Evolutionary conservation across 176 grass and related monocot species (phyloP).

Genomic region (Chloris gayana): DNA sequence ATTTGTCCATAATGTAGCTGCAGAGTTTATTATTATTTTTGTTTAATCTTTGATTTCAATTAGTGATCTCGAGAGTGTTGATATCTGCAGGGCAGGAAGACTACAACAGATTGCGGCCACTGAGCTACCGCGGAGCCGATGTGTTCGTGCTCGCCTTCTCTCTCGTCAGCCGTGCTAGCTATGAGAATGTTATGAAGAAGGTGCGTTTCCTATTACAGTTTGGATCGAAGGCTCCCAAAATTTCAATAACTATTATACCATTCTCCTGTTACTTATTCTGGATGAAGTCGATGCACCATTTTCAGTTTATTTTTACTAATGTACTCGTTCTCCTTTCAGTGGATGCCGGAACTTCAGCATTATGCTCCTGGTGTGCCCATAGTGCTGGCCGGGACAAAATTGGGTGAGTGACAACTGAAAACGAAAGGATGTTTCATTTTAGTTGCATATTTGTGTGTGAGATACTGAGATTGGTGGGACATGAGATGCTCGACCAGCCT

Average conservation of each 20-base stretch:
- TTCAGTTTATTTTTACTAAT: constrained; percentile 6
- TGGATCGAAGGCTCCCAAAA: not conserved
- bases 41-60: not conserved
- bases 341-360: constrained; percentile 91
- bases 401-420: constrained; percentile 65
- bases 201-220: constrained; percentile 37
- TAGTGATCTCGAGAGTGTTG: constrained; percentile 9
- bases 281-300: not conserved
- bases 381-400: constrained; percentile 89
- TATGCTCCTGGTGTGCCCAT: constrained; percentile 90
- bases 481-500: not conserved
- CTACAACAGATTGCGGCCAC: constrained; percentile 88
- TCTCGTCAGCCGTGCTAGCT: constrained; percentile 88
- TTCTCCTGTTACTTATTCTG: not conserved
- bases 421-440: constrained; percentile 31
- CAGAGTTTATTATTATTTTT: not conserved
- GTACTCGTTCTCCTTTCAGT: constrained; percentile 49
- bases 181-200: constrained; percentile 96
- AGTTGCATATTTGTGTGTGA: not conserved
- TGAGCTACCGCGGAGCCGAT: constrained; percentile 91
- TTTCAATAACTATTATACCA: not conserved
- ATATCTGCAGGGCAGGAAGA: constrained; percentile 78
- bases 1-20: not conserved
- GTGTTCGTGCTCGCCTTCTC: constrained; percentile 96
- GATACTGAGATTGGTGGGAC: constrained; percentile 14